Evolutionary conservation across 2,329 filamentous ascomycete species (phyloP), one percentile per base, ranked within the genome.

Genomic region (Akanthomyces muscarius): DNA sequence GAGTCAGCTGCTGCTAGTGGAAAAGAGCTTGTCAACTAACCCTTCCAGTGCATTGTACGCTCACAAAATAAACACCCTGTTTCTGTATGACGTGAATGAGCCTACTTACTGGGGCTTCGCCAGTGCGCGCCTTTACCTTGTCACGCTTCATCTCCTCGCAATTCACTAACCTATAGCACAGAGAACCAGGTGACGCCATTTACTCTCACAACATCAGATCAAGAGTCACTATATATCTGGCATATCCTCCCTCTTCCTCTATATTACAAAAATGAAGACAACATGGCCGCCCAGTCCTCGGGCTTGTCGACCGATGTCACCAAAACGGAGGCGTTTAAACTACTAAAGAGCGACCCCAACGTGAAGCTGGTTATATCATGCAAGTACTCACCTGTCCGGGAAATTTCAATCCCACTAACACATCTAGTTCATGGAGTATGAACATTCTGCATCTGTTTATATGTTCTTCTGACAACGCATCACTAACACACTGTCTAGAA

Each of bases 101-200:
- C 91, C 92, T 0, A 90, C 96, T 72, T 83, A 84, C 67, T 96
- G 92, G 81, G 93, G 93, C 0, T 97, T 97, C 74, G 86, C 91
- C 61, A 90, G 91, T 94, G 75, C 64, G 73, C 63, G 73, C 28
- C 61, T 18, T 33, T 6, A 21, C 30, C 47, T 52, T 21, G 25
- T 21, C 41, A 36, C 16, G 36, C 38, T 54, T 55, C 30, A 54
- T 42, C 18, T 21, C 13, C n/a, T 30, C 8, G 50, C 21, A 51
- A 30, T 10, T 48, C n/a, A 52, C 53, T 61, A 25, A 50, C 28
- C 23, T 52, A 2, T 11, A 2, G 68, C n/a, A 14, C 36, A 94
- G 90, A 86, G 71, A 92, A 92, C 68, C 94, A 98, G 77, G 89
- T 96, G 3, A 92, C 91, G 6, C 90, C 94, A 0, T 97, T 98